Conservation (phyloP, 1,284 basidiomycete species). For the Taiwanofungus camphoratus region DNA sequence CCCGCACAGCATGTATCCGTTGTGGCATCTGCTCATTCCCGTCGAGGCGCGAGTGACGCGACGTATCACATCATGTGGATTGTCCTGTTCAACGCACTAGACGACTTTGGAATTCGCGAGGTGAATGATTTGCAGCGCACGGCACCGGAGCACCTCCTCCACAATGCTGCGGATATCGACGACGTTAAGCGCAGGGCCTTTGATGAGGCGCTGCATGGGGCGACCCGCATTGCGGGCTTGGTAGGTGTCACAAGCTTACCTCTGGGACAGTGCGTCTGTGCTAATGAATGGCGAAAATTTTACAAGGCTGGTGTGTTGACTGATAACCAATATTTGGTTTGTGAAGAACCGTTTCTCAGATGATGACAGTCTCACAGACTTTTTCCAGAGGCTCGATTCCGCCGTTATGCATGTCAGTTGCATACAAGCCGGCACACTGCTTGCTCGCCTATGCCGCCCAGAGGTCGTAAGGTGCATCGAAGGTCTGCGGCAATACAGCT, state of each 20-base stretch:
- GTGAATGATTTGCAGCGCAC: conserved; percentile 43
- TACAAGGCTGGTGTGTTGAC: conserved; percentile 72
- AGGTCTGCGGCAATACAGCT: conserved; percentile 83
- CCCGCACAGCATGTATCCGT: conserved; percentile 4
- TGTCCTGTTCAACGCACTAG: conserved; percentile 69
- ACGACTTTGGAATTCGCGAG: conserved; percentile 80
- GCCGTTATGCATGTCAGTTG: conserved; percentile 84
- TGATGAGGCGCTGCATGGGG: conserved; percentile 79
- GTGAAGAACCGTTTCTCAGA: conserved; percentile 13
- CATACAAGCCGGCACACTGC: conserved; percentile 76
- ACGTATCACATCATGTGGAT: conserved; percentile 91
- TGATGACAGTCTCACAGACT: conserved; percentile 1
- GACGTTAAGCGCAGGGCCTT: conserved; percentile 61
- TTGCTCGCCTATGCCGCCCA: conserved; percentile 74
- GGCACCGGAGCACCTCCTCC: conserved; percentile 31
- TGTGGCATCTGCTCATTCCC: neutral
- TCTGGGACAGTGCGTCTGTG: neutral
- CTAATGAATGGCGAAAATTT: neutral
- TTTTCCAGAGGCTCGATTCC: conserved; percentile 60
- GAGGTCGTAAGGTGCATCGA: conserved; percentile 80
- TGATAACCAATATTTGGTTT: conserved; percentile 77
- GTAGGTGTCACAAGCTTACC: too few species aligned
- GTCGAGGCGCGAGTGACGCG: conserved; percentile 73
- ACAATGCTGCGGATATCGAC: conserved; percentile 50
- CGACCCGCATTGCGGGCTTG: conserved; percentile 81